Conservation (phyloP, 2,329 filamentous ascomycete genomes). For the Cyphellophora europaea region DNA sequence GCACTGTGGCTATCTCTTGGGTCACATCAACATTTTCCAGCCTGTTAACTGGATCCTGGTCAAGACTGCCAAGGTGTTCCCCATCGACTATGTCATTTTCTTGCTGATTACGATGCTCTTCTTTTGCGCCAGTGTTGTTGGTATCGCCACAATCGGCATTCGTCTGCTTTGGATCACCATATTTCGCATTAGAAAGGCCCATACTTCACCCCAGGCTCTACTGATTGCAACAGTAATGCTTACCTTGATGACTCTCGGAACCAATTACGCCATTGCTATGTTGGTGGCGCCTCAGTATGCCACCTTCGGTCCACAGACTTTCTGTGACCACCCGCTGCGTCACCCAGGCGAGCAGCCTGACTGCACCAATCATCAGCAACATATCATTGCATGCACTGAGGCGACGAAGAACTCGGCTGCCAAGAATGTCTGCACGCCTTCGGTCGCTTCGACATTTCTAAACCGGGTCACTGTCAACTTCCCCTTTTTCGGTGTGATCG, state of each 20-base stretch:
- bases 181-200: conserved; percentile 81
- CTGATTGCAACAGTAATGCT: conserved; percentile 86
- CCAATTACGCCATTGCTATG: conserved; percentile 90
- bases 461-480: conserved; percentile 90
- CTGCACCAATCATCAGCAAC: conserved; percentile 60
- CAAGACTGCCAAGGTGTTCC: conserved; percentile 72
- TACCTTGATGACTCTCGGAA: conserved; percentile 76
- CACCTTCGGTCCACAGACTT: conserved; percentile 88
- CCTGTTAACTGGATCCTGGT: conserved; percentile 87
- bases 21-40: conserved; percentile 83
- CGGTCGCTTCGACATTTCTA: conserved; percentile 82
- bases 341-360: conserved; percentile 60
- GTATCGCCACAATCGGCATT: conserved; percentile 79
- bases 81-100: conserved; percentile 86
- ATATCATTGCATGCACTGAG: conserved; percentile 77
- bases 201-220: conserved; percentile 84
- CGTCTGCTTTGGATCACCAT: conserved; percentile 92
- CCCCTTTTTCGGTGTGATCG: conserved; percentile 85
- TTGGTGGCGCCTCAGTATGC: conserved; percentile 93
- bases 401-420: conserved; percentile 60
- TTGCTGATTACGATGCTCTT: conserved; percentile 74
- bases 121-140: conserved; percentile 79
- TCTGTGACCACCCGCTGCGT: conserved; percentile 64
- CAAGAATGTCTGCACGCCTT: conserved; percentile 77
- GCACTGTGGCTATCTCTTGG: conserved; percentile 85